Conservation (phyloP, 352 stramenopile species). For the Phytophthora cajani region DNA sequence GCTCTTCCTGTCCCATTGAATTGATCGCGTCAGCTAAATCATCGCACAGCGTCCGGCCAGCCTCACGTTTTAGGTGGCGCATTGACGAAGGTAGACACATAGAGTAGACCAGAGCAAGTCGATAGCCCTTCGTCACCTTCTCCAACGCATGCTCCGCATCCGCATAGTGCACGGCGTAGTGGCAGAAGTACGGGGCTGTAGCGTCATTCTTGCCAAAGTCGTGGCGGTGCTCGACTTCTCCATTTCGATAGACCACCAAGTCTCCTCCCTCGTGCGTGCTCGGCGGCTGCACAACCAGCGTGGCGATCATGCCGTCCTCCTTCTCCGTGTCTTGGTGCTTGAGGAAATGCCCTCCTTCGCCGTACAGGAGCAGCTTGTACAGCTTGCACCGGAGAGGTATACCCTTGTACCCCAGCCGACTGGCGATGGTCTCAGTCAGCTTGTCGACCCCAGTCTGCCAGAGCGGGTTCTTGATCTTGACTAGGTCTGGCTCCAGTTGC, state of each 20-base stretch:
- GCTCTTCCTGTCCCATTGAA: not conserved
- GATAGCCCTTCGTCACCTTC: constrained; percentile 22
- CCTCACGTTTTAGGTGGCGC: not conserved
- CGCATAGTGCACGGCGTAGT: constrained; percentile 34
- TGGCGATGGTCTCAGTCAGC: constrained; percentile 9
- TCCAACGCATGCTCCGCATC: constrained; percentile 27
- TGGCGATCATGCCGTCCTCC: constrained; percentile 51
- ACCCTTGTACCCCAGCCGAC: constrained; percentile 12
- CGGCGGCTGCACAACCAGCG: constrained; percentile 44
- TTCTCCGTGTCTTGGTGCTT: constrained; percentile 58
- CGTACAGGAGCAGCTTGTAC: constrained; percentile 59
- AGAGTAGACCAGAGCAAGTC: constrained; percentile 27
- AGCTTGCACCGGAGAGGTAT: constrained; percentile 10
- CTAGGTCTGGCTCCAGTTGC: not conserved
- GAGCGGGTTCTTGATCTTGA: not conserved
- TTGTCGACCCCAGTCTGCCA: constrained; percentile 7
- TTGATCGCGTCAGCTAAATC: not conserved
- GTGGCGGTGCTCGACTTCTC: constrained; percentile 9
- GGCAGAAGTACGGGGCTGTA: not conserved
- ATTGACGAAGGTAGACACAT: constrained; percentile 24
- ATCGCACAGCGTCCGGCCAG: not conserved
- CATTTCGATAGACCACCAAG: constrained; percentile 12
- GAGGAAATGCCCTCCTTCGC: constrained; percentile 42
- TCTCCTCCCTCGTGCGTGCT: constrained; percentile 13
- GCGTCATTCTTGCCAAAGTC: constrained; percentile 4